These are phyloP conservation scores for Trametes sp. DNA, from an alignment of 1,284 basidiomycete genomes.

Conservation along the genomic window DNA sequence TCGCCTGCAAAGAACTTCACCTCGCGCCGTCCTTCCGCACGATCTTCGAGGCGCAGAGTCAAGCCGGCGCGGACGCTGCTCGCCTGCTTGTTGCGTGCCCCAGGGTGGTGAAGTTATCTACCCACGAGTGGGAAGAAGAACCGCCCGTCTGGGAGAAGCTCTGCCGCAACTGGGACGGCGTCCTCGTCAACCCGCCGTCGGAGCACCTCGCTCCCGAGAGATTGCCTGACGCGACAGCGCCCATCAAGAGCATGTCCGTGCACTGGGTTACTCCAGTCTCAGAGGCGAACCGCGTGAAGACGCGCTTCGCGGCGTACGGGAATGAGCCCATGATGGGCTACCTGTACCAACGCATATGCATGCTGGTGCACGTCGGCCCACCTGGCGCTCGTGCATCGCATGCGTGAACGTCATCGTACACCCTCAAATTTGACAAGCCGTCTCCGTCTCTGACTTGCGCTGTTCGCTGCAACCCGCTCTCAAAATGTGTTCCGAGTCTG, in stretches of 20 bases:
- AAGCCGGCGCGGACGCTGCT: background rate
- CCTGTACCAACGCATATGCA: constrained; percentile 23
- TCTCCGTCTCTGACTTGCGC: no score
- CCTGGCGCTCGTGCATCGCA: constrained; percentile 8
- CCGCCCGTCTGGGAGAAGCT: constrained; percentile 24
- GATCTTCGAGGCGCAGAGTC: constrained; percentile 21
- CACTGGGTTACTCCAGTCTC: constrained; percentile 24
- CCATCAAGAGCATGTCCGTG: constrained; percentile 1
- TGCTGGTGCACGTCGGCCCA: constrained; percentile 20
- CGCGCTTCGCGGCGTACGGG: constrained; percentile 24
- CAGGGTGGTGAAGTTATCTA: constrained; percentile 20
- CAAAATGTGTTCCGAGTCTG: no score
- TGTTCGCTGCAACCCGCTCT: no score
- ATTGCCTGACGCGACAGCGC: background rate
- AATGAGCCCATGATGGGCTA: constrained; percentile 25
- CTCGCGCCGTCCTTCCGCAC: constrained; percentile 17
- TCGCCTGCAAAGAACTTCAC: constrained; percentile 23
- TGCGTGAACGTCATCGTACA: no score
- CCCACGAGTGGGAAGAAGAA: constrained; percentile 20
- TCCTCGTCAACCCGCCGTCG: constrained; percentile 17
- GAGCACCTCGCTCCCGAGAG: background rate
- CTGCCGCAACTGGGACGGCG: constrained; percentile 21
- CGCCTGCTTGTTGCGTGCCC: constrained; percentile 26
- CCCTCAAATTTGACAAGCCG: no score
- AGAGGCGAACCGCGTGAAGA: constrained; percentile 14